Base-by-base conservation (phyloP, 495 filamentous ascomycete genomes). In the Neurospora tetraspora region DNA sequence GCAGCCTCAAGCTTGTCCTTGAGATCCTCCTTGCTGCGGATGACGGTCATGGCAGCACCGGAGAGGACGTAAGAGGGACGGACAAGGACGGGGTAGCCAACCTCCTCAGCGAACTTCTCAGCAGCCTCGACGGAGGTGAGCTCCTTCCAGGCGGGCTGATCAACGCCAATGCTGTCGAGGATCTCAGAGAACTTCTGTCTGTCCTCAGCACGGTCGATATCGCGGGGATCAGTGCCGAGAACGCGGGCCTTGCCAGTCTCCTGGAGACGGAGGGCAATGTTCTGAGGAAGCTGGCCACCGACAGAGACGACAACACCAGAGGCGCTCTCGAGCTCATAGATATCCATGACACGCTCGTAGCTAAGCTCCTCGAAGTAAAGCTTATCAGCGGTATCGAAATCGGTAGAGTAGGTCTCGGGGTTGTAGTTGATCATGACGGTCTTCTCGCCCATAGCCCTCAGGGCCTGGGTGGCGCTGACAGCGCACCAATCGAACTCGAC, bases 401-500 rank as follows among this genome's bases (percentile, higher is more conserved):
- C 95, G 68, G 96, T 98, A 70, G 84, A 88, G 74, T 90, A 91
- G 18, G 94, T 98, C 81, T 97, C 94, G 0, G 94, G 94, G 81
- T 96, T 96, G 81, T 91, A 94, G 80, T 98, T 99, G 82, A 99
- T 97, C 94, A 99, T 97, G 71, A 97, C 91, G 23, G 95, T 99
- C 88, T 97, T 97, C 87, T 97, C 93, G 76, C 94, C 95, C 89
- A 97, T 94, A 70, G 90, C 84, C 75, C 89, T 88, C 74, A 98
- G 86, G 42, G 94, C 94, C 39, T 92, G 86, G 18, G 96, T 96
- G 73, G 93, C 93, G 78, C 95, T 97, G 75, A 98, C 95, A 72
- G 95, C 95, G 79, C 96, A 98, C 95, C 95, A 99, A 83, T 99
- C 95, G 79, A 99, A 99, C 82, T 99, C 95, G 71, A 99, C 95